phyloP scores from a whole-genome alignment of 345 rosid species.

The Bruguiera gymnorhiza region DNA sequence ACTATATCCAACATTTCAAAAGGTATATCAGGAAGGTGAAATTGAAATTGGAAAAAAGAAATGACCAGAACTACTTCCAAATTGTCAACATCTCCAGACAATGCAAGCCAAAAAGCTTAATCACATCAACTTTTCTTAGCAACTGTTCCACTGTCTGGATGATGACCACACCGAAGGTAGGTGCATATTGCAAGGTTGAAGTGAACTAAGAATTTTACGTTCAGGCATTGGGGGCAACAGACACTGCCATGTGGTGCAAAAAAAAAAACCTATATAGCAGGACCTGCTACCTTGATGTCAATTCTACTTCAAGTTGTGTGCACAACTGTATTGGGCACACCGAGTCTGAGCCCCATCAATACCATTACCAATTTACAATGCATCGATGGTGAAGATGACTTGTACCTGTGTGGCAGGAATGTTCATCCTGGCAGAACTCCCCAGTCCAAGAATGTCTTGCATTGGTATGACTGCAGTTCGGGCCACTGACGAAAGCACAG shows the following conservation, averaged over 20 bases:
- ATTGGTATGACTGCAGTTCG: constrained; percentile 71
- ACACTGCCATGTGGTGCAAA: neutral
- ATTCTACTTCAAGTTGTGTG: neutral
- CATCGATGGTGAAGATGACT: neutral
- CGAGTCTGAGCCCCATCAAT: neutral
- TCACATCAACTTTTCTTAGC: too few relatives aligned
- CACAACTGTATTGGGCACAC: neutral
- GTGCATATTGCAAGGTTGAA: neutral
- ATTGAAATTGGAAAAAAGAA: neutral
- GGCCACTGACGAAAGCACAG: constrained; percentile 68
- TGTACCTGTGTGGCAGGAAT: constrained; percentile 82
- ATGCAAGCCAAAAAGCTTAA: too few relatives aligned
- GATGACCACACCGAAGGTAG: neutral
- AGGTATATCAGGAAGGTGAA: neutral
- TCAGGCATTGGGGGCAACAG: too few relatives aligned
- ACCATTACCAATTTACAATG: neutral
- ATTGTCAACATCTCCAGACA: neutral
- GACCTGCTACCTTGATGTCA: neutral
- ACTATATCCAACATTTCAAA: constrained; percentile 32
- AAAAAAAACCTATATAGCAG: neutral
- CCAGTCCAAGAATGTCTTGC: constrained; percentile 90
- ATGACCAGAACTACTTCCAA: neutral
- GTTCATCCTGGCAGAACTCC: constrained; percentile 83
- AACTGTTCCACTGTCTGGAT: too few relatives aligned
- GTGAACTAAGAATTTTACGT: neutral